Evolutionary conservation across 331 rosid species (phyloP).

Genomic region (Pyrus hybrid): DNA sequence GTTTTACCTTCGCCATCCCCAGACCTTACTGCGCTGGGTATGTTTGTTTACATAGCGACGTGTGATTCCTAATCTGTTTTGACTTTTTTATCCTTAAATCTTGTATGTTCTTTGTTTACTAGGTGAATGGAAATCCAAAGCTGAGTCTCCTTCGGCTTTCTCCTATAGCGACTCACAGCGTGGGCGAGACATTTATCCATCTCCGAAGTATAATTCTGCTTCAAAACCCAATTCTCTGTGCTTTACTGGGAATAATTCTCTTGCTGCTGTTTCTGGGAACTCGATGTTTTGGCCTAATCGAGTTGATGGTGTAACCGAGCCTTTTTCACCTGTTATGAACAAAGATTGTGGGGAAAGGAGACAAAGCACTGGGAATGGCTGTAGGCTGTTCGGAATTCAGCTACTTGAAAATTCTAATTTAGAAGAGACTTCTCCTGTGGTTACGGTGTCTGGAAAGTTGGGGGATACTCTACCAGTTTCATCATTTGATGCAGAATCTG

Average conservation of each 20-base stretch:
- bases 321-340: constrained; percentile 48
- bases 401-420: constrained; percentile 48
- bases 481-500: constrained; percentile 65
- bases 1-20: constrained; percentile 55
- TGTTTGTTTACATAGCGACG: constrained; percentile 6
- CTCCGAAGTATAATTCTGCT: constrained; percentile 53
- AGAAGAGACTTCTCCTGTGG: constrained; percentile 50
- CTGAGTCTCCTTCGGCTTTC: constrained; percentile 54
- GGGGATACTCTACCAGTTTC: constrained; percentile 42
- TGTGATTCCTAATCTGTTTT: constrained; percentile 1
- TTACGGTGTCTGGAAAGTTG: constrained; percentile 35
- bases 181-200: constrained; percentile 54
- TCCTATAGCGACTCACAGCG: constrained; percentile 54
- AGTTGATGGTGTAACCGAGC: constrained; percentile 49
- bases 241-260: constrained; percentile 56
- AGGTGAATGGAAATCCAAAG: constrained; percentile 77
- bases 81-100: constrained; percentile 1
- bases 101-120: constrained; percentile 15
- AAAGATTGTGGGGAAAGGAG: constrained; percentile 64
- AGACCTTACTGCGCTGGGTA: constrained; percentile 62
- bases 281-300: constrained; percentile 58
- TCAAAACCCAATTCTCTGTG: constrained; percentile 48
- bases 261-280: constrained; percentile 52
- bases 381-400: constrained; percentile 87
- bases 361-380: constrained; percentile 62